These are phyloP conservation scores for Crotalaria pallida DNA, from an alignment of 306 rosid species.

Conservation along the genomic window DNA sequence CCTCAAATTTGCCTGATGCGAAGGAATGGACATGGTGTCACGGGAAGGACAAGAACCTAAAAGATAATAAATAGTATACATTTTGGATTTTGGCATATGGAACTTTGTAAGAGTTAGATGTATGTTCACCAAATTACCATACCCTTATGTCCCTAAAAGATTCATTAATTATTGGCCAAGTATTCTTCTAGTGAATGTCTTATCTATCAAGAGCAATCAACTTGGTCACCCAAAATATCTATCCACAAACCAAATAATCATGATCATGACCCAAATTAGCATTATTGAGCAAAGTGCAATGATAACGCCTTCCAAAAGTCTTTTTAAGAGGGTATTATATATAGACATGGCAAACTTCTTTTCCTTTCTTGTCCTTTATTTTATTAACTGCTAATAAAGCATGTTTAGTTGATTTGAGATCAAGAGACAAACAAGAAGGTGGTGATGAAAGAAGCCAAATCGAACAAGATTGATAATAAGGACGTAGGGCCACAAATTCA, in stretches of 20 bases:
- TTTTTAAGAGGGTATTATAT: constrained; percentile 2
- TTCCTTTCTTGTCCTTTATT: background rate
- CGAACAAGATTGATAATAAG: background rate
- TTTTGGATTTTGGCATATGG: constrained; percentile 16
- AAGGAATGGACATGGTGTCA: background rate
- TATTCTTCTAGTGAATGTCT: background rate
- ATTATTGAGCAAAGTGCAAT: constrained; percentile 15
- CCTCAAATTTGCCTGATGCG: background rate
- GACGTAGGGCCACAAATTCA: constrained; percentile 20
- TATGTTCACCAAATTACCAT: background rate
- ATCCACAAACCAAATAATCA: constrained; percentile 25
- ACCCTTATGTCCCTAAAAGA: constrained; percentile 14
- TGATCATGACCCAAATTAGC: constrained; percentile 20
- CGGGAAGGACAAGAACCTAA: constrained; percentile 10
- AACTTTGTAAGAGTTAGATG: constrained; percentile 1
- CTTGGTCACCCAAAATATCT: background rate
- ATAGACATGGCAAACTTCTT: background rate
- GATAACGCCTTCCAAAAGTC: constrained; percentile 12
- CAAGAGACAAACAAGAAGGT: constrained; percentile 24
- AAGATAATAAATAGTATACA: constrained; percentile 18
- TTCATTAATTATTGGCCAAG: background rate
- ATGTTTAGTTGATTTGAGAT: constrained; percentile 8
- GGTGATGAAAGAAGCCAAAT: background rate
- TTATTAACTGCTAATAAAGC: background rate
- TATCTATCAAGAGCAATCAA: background rate